These are phyloP conservation scores for Gossypium trilobum DNA, from an alignment of 441 rosid species.

Conservation along the genomic window DNA sequence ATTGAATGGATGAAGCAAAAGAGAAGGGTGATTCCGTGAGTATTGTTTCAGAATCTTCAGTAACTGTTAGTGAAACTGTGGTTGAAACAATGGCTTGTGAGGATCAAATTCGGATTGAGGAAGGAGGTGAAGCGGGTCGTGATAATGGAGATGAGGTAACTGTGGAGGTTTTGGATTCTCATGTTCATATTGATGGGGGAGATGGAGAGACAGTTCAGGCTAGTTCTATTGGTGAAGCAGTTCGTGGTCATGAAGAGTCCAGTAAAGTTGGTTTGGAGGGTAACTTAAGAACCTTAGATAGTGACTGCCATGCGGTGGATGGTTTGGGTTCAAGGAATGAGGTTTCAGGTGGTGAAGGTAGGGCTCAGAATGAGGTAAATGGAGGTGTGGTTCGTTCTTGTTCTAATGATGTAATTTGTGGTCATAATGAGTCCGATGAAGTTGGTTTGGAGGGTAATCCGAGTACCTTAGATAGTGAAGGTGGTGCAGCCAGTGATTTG, in stretches of 20 bases:
- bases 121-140: slow-evolving; percentile 24
- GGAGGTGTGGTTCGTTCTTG: neutral
- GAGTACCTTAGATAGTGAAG: slow-evolving; percentile 8
- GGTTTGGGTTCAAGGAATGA: neutral
- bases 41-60: slow-evolving; percentile 24
- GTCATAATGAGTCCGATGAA: neutral
- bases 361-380: slow-evolving; percentile 3
- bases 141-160: slow-evolving; percentile 31
- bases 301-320: neutral
- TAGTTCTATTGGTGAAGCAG: slow-evolving; percentile 20
- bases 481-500: neutral
- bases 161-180: slow-evolving; percentile 43
- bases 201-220: slow-evolving; percentile 23
- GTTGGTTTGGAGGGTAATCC: slow-evolving; percentile 15
- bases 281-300: slow-evolving; percentile 10
- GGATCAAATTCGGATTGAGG: slow-evolving; percentile 16
- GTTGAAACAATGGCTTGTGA: slow-evolving; percentile 22
- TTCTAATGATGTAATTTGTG: too few relatives aligned
- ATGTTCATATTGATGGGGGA: slow-evolving; percentile 23
- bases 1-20: slow-evolving; percentile 37
- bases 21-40: slow-evolving; percentile 25
- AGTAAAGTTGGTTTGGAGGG: slow-evolving; percentile 12
- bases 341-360: neutral
- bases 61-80: slow-evolving; percentile 26
- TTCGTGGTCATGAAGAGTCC: slow-evolving; percentile 6